Evolutionary conservation across 2,329 filamentous ascomycete genomes (phyloP).

Genomic region (Hypocrella siamensis): DNA sequence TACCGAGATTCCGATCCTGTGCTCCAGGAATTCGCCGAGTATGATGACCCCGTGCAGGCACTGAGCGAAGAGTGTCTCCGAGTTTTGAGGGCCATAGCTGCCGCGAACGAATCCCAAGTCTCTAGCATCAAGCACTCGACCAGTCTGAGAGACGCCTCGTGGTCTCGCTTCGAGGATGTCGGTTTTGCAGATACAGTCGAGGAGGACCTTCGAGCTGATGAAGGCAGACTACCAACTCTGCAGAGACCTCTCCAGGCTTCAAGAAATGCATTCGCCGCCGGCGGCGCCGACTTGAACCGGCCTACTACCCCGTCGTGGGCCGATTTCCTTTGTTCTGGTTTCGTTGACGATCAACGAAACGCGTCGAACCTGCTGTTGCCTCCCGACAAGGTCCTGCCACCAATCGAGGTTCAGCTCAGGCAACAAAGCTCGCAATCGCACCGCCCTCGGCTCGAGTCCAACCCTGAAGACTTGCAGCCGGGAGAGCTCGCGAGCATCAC

Average conservation of each 20-base stretch:
- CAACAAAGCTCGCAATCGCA: slow-evolving; percentile 82
- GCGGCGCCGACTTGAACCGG: slow-evolving; percentile 53
- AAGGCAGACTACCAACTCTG: slow-evolving; percentile 40
- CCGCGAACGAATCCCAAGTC: slow-evolving; percentile 70
- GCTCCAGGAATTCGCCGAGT: slow-evolving; percentile 74
- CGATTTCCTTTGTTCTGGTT: slow-evolving; percentile 89
- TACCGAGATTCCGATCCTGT: slow-evolving; percentile 79
- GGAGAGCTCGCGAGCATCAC: slow-evolving; percentile 90
- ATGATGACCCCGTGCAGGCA: slow-evolving; percentile 74
- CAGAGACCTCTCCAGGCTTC: slow-evolving; percentile 32
- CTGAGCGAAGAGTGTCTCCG: slow-evolving; percentile 88
- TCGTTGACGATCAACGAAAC: slow-evolving; percentile 59
- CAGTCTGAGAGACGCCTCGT: slow-evolving; percentile 69
- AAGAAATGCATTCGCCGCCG: slow-evolving; percentile 50
- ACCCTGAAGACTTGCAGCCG: slow-evolving; percentile 55
- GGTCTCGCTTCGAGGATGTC: slow-evolving; percentile 93
- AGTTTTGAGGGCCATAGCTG: slow-evolving; percentile 77
- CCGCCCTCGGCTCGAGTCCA: slow-evolving; percentile 51
- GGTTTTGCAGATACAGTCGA: slow-evolving; percentile 69
- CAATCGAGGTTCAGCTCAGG: slow-evolving; percentile 55
- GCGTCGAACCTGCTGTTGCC: slow-evolving; percentile 62
- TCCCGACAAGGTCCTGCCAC: slow-evolving; percentile 80
- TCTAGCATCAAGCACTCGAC: slow-evolving; percentile 57
- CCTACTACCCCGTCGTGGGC: slow-evolving; percentile 97
- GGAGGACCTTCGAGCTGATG: slow-evolving; percentile 36